Conservation (phyloP, 73 alveolate species). For the Stentor coeruleus region DNA sequence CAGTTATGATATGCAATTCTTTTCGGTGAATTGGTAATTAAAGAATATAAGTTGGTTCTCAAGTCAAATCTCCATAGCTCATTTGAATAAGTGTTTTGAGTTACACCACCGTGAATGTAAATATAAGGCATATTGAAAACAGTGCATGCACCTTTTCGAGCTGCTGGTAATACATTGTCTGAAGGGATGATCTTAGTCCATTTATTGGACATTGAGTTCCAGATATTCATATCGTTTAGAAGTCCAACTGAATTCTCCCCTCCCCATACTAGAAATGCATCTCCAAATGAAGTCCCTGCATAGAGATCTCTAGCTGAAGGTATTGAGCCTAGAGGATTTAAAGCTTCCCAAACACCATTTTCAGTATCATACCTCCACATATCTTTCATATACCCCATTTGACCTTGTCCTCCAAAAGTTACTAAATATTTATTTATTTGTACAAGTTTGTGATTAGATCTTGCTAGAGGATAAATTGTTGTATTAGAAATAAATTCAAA, state of each 20-base stretch:
- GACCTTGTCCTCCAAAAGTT: constrained; percentile 24
- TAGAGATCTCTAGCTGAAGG: constrained; percentile 23
- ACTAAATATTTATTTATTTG: not conserved
- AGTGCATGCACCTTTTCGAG: not conserved
- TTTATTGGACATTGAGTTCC: not conserved
- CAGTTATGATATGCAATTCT: not conserved
- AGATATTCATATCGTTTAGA: not conserved
- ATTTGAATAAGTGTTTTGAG: not conserved
- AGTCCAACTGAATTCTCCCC: not conserved
- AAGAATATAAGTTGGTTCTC: not conserved
- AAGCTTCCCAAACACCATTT: constrained; percentile 9
- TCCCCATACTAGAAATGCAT: constrained; percentile 12
- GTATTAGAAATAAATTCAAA: not conserved
- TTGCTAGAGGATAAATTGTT: not conserved
- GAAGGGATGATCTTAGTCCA: not conserved
- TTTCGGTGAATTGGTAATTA: not conserved
- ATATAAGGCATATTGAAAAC: not conserved
- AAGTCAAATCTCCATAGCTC: constrained; percentile 8
- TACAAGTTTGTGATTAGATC: constrained; percentile 21
- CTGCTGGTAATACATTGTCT: not conserved
- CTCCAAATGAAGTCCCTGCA: constrained; percentile 6
- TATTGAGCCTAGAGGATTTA: not conserved
- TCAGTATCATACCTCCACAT: not conserved
- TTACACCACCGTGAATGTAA: not conserved
- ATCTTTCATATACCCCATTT: not conserved